A percentile compares a stretch with the other conserved stretches of the same genome.
Evolutionary conservation across 148 eudicot genomes (phyloP).

Genomic region (Heliamphora exappendiculata): DNA sequence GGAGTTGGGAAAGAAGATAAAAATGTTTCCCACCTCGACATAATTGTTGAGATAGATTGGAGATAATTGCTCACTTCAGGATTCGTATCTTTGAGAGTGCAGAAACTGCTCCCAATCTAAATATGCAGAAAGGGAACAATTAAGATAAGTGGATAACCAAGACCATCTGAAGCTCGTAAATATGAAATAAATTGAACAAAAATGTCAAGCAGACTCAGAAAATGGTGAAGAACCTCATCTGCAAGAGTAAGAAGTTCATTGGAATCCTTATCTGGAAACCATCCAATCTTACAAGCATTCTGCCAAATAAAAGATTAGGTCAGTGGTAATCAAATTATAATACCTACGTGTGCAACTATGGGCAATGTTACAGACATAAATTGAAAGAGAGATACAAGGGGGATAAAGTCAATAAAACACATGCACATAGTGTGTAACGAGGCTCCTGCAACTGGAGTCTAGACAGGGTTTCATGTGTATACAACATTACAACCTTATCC

Average conservation of each 20-base stretch:
- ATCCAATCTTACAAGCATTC: constrained; percentile 79
- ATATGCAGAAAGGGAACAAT: constrained; percentile 11
- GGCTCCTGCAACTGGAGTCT: not conserved
- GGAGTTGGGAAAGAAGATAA: too few relatives aligned
- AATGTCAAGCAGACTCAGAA: not conserved
- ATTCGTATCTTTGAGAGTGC: constrained; percentile 29
- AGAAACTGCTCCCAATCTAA: constrained; percentile 46
- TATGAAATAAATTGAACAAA: not conserved
- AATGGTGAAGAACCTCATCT: constrained; percentile 45
- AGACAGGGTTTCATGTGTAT: too few relatives aligned
- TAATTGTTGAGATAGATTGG: constrained; percentile 44
- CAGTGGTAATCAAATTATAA: not conserved
- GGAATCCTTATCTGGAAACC: constrained; percentile 56
- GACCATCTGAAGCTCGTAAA: not conserved
- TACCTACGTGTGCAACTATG: not conserved
- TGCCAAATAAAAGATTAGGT: constrained; percentile 16
- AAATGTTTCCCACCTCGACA: constrained; percentile 42
- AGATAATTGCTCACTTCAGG: constrained; percentile 29
- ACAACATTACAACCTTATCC: too few relatives aligned
- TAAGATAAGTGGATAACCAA: not conserved
- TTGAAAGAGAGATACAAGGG: not conserved
- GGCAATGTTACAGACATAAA: not conserved
- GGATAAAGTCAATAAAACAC: not conserved
- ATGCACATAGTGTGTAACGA: not conserved
- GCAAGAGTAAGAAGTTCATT: constrained; percentile 57